phyloP scores from a whole-genome alignment of 169 alveolate species.

The Plasmodium inui region DNA sequence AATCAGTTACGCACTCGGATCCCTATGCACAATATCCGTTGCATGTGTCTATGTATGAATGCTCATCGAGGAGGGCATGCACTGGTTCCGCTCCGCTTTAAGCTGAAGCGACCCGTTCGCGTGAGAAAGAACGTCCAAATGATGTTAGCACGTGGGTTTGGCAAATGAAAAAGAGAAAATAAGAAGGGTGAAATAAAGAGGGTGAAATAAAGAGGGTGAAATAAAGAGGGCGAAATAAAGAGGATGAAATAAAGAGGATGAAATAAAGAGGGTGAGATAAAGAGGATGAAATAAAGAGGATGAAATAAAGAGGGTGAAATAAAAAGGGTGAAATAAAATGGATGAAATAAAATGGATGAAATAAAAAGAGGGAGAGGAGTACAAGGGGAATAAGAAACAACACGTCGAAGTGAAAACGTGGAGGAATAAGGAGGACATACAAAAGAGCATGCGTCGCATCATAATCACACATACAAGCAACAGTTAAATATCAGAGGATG shows the following conservation, averaged over 20 bases:
- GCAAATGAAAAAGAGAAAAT: neutral
- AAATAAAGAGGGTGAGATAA: too few relatives aligned
- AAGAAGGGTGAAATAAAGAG: too few relatives aligned
- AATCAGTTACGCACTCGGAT: neutral
- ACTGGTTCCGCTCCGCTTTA: neutral
- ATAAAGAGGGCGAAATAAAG: neutral
- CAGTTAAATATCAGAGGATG: neutral
- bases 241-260: neutral
- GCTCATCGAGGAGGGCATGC: neutral
- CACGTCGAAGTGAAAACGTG: neutral
- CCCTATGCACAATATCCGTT: neutral
- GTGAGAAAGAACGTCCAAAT: neutral
- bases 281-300: too few relatives aligned
- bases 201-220: too few relatives aligned
- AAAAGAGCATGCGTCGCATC: neutral
- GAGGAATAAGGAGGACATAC: neutral
- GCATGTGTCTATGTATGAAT: neutral
- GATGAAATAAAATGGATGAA: too few relatives aligned
- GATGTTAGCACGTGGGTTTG: neutral
- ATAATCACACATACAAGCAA: neutral
- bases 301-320: neutral
- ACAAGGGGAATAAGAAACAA: neutral
- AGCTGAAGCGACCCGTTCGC: neutral
- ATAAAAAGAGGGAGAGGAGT: neutral
- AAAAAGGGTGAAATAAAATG: too few relatives aligned